Base-by-base conservation (phyloP, 805 yeast species). In the Candida dajiaensis region DNA sequence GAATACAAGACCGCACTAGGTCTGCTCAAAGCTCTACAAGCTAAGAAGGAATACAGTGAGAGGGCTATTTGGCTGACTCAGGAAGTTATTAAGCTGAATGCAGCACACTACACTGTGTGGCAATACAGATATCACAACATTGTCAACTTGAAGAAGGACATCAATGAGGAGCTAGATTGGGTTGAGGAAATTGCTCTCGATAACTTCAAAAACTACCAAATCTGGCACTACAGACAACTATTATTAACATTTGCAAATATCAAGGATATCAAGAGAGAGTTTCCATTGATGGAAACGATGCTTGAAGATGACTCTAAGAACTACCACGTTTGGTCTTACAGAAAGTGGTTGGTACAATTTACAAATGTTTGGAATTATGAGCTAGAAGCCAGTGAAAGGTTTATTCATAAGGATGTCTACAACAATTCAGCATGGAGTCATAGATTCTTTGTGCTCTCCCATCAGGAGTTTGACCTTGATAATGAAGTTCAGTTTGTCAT, bases 361-460 rank as follows among this genome's bases (percentile, higher is more conserved):
- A 83, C 83, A 52, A 61, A 70, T 2, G 68, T 79, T 37, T 81
- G 67, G 54, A 57, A 59, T 0, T 61, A 65, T 33, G 95, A 89
- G 59, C 51, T 81, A 15, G 59, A 57, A 6, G 84, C 77, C 58
- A 73, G 78, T 0, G 70, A 74, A 5, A 47, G 51, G 20, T 66
- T 77, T 55, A 63, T 92, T 3, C 63, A 64, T 3, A 58, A 67
- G 9, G 99, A 94, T 63, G 77, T 87, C 9, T 71, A 89, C 55
- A 94, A 94, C 67, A 94, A 94, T 64, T 85, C 95, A 43, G 96
- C 95, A 1, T 94, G 99, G 99, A 77, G 81, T 49, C 95, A 87
- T 65, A 73, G 97, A 45, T 85, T 71, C 67, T 87, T 83, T 53
- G 64, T 85, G 11, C 55, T 72, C 39, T 64, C 64, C 46, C 62